These are phyloP conservation scores for Zalaria sp. DNA, from an alignment of 2,329 filamentous ascomycete species.

Conservation along the genomic window DNA sequence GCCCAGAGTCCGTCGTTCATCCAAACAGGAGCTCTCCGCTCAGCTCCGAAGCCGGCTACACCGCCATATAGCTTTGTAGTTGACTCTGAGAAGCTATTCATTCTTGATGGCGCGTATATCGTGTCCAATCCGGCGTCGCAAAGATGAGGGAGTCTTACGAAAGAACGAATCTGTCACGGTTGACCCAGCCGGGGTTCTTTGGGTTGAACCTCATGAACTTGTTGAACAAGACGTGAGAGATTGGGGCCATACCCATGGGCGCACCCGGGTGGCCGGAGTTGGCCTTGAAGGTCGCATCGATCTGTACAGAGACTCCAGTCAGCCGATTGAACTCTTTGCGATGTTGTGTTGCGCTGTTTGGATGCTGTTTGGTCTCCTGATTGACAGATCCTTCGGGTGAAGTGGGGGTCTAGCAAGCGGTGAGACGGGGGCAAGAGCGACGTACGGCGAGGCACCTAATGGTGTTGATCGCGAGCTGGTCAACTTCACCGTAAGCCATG, in stretches of 20 bases:
- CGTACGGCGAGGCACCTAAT: slow-evolving; percentile 92
- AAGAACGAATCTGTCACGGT: slow-evolving; percentile 96
- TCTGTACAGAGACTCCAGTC: slow-evolving; percentile 37
- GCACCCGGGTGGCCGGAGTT: slow-evolving; percentile 98
- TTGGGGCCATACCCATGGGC: slow-evolving; percentile 92
- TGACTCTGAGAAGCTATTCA: not conserved
- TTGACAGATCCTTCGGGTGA: too few species aligned
- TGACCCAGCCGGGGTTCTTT: slow-evolving; percentile 93
- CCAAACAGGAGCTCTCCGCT: too few species aligned
- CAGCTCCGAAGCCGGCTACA: too few species aligned
- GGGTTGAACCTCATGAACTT: slow-evolving; percentile 99
- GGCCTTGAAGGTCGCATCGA: slow-evolving; percentile 90
- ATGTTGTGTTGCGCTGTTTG: not conserved
- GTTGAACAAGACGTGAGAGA: slow-evolving; percentile 95
- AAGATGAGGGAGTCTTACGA: slow-evolving; percentile 54
- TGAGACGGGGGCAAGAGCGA: slow-evolving; percentile 16
- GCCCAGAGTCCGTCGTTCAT: not conserved
- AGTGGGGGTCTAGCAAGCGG: slow-evolving; percentile 5
- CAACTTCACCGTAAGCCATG: slow-evolving; percentile 82
- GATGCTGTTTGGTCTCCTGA: too few species aligned
- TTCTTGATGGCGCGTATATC: too few species aligned
- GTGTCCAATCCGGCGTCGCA: too few species aligned
- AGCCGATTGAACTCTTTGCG: not conserved
- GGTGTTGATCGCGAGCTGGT: slow-evolving; percentile 92
- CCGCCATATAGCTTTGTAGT: not conserved